phyloP scores from a whole-genome alignment of 2,329 filamentous ascomycete genomes.

The Elsinoe ampelina region DNA sequence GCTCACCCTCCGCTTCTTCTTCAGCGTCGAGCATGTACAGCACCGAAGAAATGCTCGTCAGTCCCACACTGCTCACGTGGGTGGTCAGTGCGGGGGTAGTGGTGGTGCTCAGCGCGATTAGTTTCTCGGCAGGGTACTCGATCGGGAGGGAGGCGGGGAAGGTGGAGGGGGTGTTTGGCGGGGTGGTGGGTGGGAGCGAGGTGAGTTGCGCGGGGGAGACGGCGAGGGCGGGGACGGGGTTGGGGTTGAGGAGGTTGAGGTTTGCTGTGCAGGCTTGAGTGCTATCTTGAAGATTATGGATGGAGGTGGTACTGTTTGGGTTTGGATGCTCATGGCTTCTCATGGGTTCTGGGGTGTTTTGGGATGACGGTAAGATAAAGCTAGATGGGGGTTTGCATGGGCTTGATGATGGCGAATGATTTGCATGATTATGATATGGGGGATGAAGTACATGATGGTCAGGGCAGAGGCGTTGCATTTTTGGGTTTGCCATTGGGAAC shows the following conservation, averaged over 20 bases:
- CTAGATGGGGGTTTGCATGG: too few relatives aligned
- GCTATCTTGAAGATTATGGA: too few relatives aligned
- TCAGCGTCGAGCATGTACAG: constrained; percentile 16
- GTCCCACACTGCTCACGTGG: constrained; percentile 56
- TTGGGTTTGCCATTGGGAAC: not conserved
- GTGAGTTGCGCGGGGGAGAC: constrained; percentile 26
- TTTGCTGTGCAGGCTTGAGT: constrained; percentile 22
- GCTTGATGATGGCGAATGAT: too few relatives aligned
- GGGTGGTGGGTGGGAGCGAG: constrained; percentile 19
- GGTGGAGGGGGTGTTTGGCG: constrained; percentile 33
- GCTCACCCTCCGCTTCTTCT: constrained; percentile 19
- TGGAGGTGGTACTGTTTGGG: too few relatives aligned
- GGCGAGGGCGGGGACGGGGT: constrained; percentile 23
- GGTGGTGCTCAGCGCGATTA: constrained; percentile 54
- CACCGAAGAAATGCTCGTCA: constrained; percentile 29
- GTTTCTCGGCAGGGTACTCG: constrained; percentile 56
- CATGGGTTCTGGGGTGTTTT: too few relatives aligned
- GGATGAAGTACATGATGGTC: too few relatives aligned
- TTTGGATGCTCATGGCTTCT: too few relatives aligned
- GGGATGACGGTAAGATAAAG: too few relatives aligned
- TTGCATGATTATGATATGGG: too few relatives aligned
- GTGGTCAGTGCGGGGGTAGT: constrained; percentile 57
- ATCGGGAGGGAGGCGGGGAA: constrained; percentile 51
- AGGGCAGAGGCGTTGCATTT: not conserved
- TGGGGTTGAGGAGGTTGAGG: constrained; percentile 26